Percentiles rank a stretch among this genome's conserved stretches.
Conservation (phyloP, 179 eudicot species). For the Sideroxylon spinosum region DNA sequence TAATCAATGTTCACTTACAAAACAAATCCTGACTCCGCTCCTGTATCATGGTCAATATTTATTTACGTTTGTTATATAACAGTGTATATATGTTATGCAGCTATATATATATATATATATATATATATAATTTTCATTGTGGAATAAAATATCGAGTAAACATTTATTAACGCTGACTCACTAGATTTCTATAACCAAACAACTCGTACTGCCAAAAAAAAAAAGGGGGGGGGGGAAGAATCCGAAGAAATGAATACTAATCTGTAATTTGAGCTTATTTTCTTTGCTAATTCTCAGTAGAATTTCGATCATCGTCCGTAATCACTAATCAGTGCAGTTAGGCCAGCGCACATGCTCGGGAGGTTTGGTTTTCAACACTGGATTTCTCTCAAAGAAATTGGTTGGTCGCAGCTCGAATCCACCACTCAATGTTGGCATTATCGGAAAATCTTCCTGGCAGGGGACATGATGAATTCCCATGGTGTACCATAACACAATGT, state of each 20-base stretch:
- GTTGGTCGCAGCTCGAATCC: conserved; percentile 23
- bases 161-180: no score
- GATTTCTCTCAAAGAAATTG: conserved; percentile 24
- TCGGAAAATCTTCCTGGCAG: conserved; percentile 23
- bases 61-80: no score
- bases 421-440: conserved; percentile 15
- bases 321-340: not conserved
- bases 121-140: no score
- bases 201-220: no score
- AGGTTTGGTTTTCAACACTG: conserved; percentile 14
- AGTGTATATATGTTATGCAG: no score
- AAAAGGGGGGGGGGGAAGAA: no score
- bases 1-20: no score
- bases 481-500: conserved; percentile 26
- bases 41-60: no score
- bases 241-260: not conserved
- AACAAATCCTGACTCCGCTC: no score
- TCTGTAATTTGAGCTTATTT: not conserved
- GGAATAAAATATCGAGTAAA: no score
- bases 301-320: not conserved
- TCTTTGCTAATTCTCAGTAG: not conserved
- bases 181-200: no score
- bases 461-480: conserved; percentile 24
- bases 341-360: conserved; percentile 1
- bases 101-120: no score